A percentile compares a stretch with the other conserved stretches of the same genome.
These are phyloP conservation scores for Aspergillus hortae DNA, from an alignment of 2,329 filamentous ascomycete species.

Conservation along the genomic window DNA sequence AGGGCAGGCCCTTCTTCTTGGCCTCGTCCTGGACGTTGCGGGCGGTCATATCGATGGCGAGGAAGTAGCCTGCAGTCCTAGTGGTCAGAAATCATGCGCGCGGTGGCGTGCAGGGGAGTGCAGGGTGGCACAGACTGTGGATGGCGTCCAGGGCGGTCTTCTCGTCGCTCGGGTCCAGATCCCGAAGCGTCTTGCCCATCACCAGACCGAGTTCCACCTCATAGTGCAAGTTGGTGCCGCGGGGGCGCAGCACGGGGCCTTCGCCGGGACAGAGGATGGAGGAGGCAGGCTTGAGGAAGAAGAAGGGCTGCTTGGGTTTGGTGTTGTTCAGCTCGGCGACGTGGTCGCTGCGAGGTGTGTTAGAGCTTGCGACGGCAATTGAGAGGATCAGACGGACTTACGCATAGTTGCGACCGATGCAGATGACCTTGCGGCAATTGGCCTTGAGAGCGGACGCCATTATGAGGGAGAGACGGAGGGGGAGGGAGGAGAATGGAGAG, in stretches of 20 bases:
- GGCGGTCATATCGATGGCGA: conserved; percentile 96
- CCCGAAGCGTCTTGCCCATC: conserved; percentile 74
- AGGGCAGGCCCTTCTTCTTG: conserved; percentile 94
- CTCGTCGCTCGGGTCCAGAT: conserved; percentile 71
- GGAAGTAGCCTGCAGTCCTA: conserved; percentile 64
- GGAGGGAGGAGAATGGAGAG: background rate
- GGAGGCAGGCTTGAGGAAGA: conserved; percentile 93
- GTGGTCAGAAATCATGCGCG: background rate
- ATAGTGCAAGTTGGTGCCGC: conserved; percentile 83
- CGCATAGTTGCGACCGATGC: conserved; percentile 96
- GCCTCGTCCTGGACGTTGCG: conserved; percentile 94
- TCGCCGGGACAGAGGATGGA: conserved; percentile 76
- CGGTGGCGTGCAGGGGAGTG: too few species aligned
- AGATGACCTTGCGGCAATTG: conserved; percentile 72
- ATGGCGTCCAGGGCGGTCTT: conserved; percentile 78
- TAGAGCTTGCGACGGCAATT: background rate
- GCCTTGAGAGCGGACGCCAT: conserved; percentile 46
- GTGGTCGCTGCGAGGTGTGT: conserved; percentile 64
- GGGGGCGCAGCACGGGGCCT: conserved; percentile 77
- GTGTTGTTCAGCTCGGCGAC: conserved; percentile 85
- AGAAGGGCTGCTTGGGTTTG: conserved; percentile 92
- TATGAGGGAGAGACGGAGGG: background rate
- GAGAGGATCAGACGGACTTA: conserved; percentile 44
- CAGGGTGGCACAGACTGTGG: conserved; percentile 53
- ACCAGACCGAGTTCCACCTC: conserved; percentile 92